phyloP scores from a whole-genome alignment of 2,329 filamentous ascomycete genomes.

The Lecanicillium sp. region DNA sequence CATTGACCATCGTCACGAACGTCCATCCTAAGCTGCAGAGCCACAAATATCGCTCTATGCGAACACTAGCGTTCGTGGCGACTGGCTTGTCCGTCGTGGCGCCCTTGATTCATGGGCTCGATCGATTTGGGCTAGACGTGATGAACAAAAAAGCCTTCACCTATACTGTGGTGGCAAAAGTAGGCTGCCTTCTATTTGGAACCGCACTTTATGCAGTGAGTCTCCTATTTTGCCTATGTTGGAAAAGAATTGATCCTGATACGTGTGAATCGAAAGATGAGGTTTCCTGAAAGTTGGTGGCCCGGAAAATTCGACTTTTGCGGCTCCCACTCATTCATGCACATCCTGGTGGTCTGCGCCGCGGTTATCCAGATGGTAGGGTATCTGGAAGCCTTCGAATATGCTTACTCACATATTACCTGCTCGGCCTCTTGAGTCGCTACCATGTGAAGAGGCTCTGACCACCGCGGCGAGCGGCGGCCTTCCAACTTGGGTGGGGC shows the following conservation, averaged over 20 bases:
- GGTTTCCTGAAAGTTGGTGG: conserved; percentile 5
- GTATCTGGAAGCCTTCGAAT: conserved; percentile 7
- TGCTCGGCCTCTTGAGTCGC: conserved; percentile 2
- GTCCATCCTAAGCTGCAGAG: conserved; percentile 25
- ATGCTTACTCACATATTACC: conserved; percentile 3
- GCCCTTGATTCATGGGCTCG: conserved; percentile 28
- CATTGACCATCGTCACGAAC: conserved; percentile 23
- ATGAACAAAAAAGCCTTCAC: conserved; percentile 18
- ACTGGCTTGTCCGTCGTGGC: conserved; percentile 28
- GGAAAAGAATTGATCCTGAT: conserved; percentile 11
- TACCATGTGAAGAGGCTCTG: not conserved
- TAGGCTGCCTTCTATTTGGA: conserved; percentile 26
- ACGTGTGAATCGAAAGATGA: conserved; percentile 6
- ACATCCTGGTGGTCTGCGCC: conserved; percentile 6
- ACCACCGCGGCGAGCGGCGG: not conserved
- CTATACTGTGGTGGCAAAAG: conserved; percentile 19
- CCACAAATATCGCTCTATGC: conserved; percentile 22
- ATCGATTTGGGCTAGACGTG: conserved; percentile 24
- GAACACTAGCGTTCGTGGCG: conserved; percentile 25
- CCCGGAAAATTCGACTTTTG: conserved; percentile 7
- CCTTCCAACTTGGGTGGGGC: not conserved
- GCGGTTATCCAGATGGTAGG: conserved; percentile 6
- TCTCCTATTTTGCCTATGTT: conserved; percentile 8
- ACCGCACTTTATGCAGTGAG: conserved; percentile 30
- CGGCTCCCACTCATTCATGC: conserved; percentile 6